Conservation (phyloP, 257 asterid species). For the Forsythia viridissima region DNA sequence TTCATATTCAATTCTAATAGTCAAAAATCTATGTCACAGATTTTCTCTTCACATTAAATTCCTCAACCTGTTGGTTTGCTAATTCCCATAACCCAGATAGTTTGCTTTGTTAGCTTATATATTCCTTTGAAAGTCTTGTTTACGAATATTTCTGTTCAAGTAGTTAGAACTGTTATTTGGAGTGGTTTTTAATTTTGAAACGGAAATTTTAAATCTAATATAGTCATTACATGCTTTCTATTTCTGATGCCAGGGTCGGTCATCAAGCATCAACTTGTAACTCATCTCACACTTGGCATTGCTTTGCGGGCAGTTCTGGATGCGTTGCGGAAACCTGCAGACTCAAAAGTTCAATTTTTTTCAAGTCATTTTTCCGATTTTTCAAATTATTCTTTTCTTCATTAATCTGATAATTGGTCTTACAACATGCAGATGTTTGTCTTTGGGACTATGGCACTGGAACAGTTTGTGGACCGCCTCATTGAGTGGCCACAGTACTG, state of each 20-base stretch:
- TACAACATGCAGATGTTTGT: conserved; percentile 72
- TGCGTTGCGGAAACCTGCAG: conserved; percentile 90
- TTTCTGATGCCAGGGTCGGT: conserved; percentile 68
- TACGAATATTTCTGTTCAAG: neutral
- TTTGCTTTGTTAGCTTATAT: conserved; percentile 4
- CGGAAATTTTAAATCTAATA: neutral
- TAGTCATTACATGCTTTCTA: neutral
- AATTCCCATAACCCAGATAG: neutral
- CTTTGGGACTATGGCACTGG: conserved; percentile 90
- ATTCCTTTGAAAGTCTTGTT: conserved; percentile 11
- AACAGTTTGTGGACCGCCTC: conserved; percentile 92
- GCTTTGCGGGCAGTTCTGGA: conserved; percentile 94
- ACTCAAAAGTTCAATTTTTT: conserved; percentile 62
- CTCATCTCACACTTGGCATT: conserved; percentile 85
- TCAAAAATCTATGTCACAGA: neutral
- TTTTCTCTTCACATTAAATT: neutral
- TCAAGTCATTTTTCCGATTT: conserved; percentile 8
- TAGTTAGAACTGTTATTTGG: neutral
- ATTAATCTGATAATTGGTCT: conserved; percentile 23
- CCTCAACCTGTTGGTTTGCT: conserved; percentile 7
- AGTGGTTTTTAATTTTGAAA: neutral
- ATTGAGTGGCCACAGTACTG: conserved; percentile 99
- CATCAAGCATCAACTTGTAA: conserved; percentile 93
- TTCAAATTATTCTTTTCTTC: conserved; percentile 12
- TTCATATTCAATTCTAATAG: conserved; percentile 1